phyloP scores from a whole-genome alignment of 805 yeast species.

The Suhomyces xylopsoci region DNA sequence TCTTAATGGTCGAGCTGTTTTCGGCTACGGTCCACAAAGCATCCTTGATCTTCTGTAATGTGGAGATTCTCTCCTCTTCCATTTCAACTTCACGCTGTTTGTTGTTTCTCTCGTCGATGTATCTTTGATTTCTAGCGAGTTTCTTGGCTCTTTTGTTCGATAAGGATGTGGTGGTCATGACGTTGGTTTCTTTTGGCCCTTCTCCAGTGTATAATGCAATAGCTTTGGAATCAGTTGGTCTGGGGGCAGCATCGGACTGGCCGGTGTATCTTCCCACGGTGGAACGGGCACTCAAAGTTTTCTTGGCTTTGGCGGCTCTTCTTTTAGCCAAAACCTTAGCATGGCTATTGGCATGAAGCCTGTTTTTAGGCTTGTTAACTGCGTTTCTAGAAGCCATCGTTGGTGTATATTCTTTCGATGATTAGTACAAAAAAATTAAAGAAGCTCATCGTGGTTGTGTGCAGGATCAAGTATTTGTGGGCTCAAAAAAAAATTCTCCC shows the following conservation, averaged over 20 bases:
- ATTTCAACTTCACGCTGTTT: constrained; percentile 44
- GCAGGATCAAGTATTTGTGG: not conserved
- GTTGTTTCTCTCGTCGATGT: constrained; percentile 54
- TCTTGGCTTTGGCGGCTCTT: constrained; percentile 49
- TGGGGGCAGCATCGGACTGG: constrained; percentile 32
- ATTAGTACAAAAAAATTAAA: constrained; percentile 4
- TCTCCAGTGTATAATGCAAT: constrained; percentile 44
- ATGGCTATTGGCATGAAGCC: constrained; percentile 49
- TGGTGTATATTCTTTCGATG: not conserved
- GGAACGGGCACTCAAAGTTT: constrained; percentile 45
- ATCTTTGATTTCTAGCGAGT: constrained; percentile 74
- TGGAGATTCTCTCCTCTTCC: constrained; percentile 37
- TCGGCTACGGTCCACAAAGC: constrained; percentile 74
- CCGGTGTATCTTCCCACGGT: constrained; percentile 36
- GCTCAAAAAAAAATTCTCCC: constrained; percentile 30
- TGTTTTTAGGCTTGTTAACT: constrained; percentile 73
- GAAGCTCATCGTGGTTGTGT: constrained; percentile 5
- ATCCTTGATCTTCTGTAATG: constrained; percentile 51
- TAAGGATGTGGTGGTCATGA: constrained; percentile 56
- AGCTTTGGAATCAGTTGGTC: constrained; percentile 35
- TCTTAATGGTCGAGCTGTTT: constrained; percentile 47
- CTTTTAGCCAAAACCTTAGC: constrained; percentile 50
- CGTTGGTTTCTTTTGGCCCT: constrained; percentile 23
- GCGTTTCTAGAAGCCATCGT: constrained; percentile 80
- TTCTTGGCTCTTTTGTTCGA: constrained; percentile 79